Evolutionary conservation across 176 grass and related monocot genomes (phyloP).

Genomic region (Musa acuminata): DNA sequence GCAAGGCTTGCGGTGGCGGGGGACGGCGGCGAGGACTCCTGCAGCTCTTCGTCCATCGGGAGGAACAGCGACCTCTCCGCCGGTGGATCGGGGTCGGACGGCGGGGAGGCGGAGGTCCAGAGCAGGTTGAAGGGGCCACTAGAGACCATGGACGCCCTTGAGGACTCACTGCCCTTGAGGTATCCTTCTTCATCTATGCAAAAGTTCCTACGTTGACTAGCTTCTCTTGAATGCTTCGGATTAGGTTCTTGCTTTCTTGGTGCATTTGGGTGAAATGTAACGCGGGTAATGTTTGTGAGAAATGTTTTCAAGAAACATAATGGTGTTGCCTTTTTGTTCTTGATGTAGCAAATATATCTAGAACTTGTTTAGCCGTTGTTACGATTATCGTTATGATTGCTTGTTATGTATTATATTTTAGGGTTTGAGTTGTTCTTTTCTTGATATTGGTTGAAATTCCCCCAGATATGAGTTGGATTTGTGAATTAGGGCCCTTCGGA

Average conservation of each 20-base stretch:
- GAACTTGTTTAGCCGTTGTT: no score
- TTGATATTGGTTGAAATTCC: no score
- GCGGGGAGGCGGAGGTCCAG: slow-evolving; percentile 78
- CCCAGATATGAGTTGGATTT: no score
- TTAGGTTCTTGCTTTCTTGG: not conserved
- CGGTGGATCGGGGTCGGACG: slow-evolving; percentile 13
- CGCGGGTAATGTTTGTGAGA: no score
- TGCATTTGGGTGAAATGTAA: not conserved
- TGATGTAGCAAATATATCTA: no score
- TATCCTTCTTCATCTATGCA: slow-evolving; percentile 11
- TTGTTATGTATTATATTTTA: no score
- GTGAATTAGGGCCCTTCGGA: no score
- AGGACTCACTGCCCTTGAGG: slow-evolving; percentile 85
- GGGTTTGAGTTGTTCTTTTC: no score
- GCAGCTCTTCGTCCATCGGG: slow-evolving; percentile 49
- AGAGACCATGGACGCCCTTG: slow-evolving; percentile 80
- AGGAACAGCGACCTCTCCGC: slow-evolving; percentile 52
- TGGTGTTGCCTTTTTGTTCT: no score
- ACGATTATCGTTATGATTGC: no score
- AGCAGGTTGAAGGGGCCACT: slow-evolving; percentile 73
- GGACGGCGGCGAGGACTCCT: slow-evolving; percentile 30
- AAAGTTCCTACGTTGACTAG: not conserved
- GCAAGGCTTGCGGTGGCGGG: slow-evolving; percentile 28
- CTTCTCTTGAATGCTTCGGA: no score
- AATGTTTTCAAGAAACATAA: no score